phyloP scores from a whole-genome alignment of 441 rosid species.

The Populus hybrid region DNA sequence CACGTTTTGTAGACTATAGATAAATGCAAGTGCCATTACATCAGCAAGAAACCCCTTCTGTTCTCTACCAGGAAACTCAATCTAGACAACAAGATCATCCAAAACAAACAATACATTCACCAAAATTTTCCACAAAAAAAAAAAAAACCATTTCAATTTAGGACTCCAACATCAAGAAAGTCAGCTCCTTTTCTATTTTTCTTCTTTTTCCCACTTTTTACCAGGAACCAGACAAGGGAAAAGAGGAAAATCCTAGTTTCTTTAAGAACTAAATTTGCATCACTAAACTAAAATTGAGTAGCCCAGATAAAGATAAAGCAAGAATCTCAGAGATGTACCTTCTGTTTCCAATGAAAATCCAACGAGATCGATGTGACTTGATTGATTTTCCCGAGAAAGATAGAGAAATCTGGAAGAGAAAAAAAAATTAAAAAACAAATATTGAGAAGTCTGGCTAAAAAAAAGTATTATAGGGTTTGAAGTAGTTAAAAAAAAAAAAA shows the following conservation, averaged over 20 bases:
- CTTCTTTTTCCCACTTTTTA: background rate
- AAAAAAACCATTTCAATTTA: background rate
- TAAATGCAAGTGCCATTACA: slow-evolving; percentile 37
- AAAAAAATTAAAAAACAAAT: background rate
- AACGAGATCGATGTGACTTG: background rate
- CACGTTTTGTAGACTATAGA: slow-evolving; percentile 38
- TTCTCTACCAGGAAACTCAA: background rate
- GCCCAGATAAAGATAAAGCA: background rate
- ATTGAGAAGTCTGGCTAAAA: background rate
- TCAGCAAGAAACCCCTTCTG: slow-evolving; percentile 9
- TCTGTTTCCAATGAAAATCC: background rate
- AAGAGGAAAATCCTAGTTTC: background rate
- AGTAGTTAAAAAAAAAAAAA: background rate
- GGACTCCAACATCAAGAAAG: background rate
- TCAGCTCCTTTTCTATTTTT: background rate
- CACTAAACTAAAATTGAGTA: background rate
- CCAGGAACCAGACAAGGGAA: background rate
- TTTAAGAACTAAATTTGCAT: background rate
- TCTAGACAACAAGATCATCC: background rate
- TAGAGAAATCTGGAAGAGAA: background rate
- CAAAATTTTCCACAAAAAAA: background rate
- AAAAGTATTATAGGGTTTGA: background rate
- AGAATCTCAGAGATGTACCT: background rate
- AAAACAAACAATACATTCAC: background rate
- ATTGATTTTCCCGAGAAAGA: slow-evolving; percentile 1